Evolutionary conservation across 139 green algal genomes (phyloP), one percentile per base, ranked within the genome.

Genomic region (Desmodesmus armatus): DNA sequence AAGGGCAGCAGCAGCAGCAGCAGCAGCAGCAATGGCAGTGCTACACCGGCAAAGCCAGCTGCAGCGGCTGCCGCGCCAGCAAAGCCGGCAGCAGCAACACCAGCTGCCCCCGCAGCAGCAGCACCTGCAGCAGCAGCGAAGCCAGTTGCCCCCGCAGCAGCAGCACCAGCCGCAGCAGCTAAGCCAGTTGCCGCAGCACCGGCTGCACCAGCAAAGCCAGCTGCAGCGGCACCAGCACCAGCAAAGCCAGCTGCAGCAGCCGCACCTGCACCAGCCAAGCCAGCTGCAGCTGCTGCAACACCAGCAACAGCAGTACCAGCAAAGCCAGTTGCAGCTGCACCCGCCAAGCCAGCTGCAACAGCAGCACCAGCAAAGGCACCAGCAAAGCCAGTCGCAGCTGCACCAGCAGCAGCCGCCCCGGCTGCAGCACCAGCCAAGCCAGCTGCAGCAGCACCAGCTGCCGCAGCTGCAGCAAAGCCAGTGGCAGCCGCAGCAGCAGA

Each of bases 211-310:
- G n/a, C n/a, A n/a, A n/a, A n/a, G n/a, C n/a, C n/a, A n/a, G n/a
- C n/a, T n/a, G n/a, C n/a, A n/a, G n/a, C n/a, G n/a, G n/a, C n/a
- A n/a, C n/a, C 47, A 58, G 47, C 47, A 15, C 13, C 47, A 58
- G 47, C 13, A 23, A 13, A 58, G 13, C 47, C 47, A 58, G 47
- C 17, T 13, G 47, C 47, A 58, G 47, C 47, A 58, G 47, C 47
- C 17, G 47, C 47, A 58, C 13, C 47, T 23, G 13, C 47, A 58
- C 47, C 13, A 13, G 13, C 47, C 47, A 15, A 58, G 47, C 0
- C 62, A 71, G 62, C 29, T 29, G 62, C 62, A 35, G 62, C n/a
- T 71, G 62, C 29, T 71, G 62, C 62, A 71, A 23, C 29, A 58
- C 13, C 47, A 58, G 47, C 47, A 58, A 1, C 47, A 58, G 47